Evolutionary conservation across 2,329 filamentous ascomycete genomes (phyloP).

Genomic region (Helicocarpus griseus): DNA sequence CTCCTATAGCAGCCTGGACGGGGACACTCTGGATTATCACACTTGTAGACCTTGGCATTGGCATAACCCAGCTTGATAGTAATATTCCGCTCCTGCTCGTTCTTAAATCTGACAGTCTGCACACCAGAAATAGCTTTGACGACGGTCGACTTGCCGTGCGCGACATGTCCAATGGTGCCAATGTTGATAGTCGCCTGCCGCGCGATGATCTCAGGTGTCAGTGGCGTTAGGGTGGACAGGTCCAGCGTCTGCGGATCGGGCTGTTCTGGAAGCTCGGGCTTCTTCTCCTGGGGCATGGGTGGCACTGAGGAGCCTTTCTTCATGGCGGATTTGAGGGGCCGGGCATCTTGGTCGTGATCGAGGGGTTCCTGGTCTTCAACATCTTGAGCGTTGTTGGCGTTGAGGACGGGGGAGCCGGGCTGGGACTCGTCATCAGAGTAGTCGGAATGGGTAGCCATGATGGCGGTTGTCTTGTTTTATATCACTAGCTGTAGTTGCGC

Average conservation of each 20-base stretch:
- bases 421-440: constrained; percentile 46
- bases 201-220: constrained; percentile 94
- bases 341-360: constrained; percentile 46
- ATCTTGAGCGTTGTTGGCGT: constrained; percentile 44
- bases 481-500: neutral
- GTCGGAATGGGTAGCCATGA: constrained; percentile 48
- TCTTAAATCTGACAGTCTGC: constrained; percentile 99
- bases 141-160: constrained; percentile 96
- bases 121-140: constrained; percentile 99
- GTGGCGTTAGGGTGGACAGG: constrained; percentile 65
- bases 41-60: constrained; percentile 99
- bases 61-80: constrained; percentile 99
- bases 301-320: constrained; percentile 55
- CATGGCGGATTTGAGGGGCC: constrained; percentile 67
- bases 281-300: constrained; percentile 48
- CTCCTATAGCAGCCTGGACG: constrained; percentile 91
- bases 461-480: constrained; percentile 14
- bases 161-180: constrained; percentile 95
- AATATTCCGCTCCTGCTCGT: constrained; percentile 97
- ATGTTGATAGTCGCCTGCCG: constrained; percentile 99
- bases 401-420: constrained; percentile 44
- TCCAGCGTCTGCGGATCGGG: constrained; percentile 87
- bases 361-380: constrained; percentile 66
- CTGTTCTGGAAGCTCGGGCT: constrained; percentile 71
- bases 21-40: constrained; percentile 82